Conservation (phyloP, 2,329 filamentous ascomycete genomes). For the Chalara sp. region DNA sequence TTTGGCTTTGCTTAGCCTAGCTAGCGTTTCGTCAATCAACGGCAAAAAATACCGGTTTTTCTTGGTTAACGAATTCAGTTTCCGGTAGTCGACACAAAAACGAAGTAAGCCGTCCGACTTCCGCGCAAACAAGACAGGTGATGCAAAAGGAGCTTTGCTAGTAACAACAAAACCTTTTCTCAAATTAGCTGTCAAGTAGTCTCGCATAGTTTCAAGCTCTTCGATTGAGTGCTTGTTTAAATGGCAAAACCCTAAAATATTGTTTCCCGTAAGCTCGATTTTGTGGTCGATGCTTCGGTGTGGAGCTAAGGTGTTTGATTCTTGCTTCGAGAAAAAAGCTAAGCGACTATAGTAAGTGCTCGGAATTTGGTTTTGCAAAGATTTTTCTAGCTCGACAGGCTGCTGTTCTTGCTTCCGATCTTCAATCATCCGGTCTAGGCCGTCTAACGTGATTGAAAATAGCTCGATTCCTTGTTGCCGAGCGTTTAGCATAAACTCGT, state of each 20-base stretch:
- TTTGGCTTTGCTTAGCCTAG: not conserved
- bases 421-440: not conserved
- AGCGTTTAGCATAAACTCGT: too few relatives aligned
- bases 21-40: slow-evolving; percentile 1
- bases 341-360: not conserved
- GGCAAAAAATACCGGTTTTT: too few relatives aligned
- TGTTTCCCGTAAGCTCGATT: too few relatives aligned
- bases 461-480: not conserved
- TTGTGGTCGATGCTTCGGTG: not conserved
- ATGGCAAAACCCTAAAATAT: too few relatives aligned
- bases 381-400: not conserved
- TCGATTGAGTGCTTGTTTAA: not conserved
- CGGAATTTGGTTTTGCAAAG: not conserved
- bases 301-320: not conserved
- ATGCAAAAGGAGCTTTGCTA: not conserved
- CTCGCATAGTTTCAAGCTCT: not conserved
- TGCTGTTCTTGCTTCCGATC: not conserved
- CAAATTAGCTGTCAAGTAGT: not conserved
- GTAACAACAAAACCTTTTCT: too few relatives aligned
- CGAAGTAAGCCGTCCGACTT: not conserved
- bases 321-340: not conserved
- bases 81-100: too few relatives aligned
- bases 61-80: too few relatives aligned
- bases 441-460: not conserved
- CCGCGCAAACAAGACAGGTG: not conserved